Evolutionary conservation across 2,329 filamentous ascomycete genomes (phyloP).

Genomic region (Neonectria sp.): DNA sequence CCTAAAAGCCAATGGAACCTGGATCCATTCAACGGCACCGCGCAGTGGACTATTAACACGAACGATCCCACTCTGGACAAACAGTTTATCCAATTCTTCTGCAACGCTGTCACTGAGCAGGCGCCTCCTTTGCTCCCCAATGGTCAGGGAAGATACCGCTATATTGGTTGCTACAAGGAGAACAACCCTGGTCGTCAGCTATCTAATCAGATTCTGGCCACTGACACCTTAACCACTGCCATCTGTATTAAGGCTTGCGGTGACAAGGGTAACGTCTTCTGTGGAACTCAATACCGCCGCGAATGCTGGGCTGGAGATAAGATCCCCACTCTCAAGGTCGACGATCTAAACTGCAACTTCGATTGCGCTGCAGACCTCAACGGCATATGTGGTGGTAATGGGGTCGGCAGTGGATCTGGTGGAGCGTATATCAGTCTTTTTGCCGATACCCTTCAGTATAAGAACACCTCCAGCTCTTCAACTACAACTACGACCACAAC

Average conservation of each 20-base stretch:
- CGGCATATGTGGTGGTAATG: conserved; percentile 69
- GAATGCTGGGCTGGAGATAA: conserved; percentile 71
- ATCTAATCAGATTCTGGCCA: conserved; percentile 57
- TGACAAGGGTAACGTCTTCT: conserved; percentile 56
- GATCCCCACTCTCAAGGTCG: conserved; percentile 60
- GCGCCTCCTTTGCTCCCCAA: conserved; percentile 62
- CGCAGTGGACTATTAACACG: conserved; percentile 71
- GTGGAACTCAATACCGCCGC: conserved; percentile 64
- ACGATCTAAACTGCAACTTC: conserved; percentile 65
- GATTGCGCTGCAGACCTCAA: conserved; percentile 64
- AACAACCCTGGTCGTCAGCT: conserved; percentile 70
- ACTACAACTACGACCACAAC: neutral
- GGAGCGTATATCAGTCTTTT: conserved; percentile 66
- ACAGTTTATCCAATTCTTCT: conserved; percentile 66
- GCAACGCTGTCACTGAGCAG: conserved; percentile 67
- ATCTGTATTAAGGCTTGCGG: conserved; percentile 63
- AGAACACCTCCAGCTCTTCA: conserved; percentile 34
- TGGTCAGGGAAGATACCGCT: conserved; percentile 65
- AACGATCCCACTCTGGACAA: conserved; percentile 68
- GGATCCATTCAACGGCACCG: conserved; percentile 63
- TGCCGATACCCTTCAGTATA: conserved; percentile 52
- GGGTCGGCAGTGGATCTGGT: conserved; percentile 48
- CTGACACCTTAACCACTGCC: conserved; percentile 58
- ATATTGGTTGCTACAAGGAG: conserved; percentile 70
- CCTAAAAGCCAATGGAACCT: conserved; percentile 72